A percentile compares a stretch with the other conserved stretches of the same genome.
These are phyloP conservation scores for Porcisia deanei DNA, from an alignment of 208 protist species.

Conservation along the genomic window DNA sequence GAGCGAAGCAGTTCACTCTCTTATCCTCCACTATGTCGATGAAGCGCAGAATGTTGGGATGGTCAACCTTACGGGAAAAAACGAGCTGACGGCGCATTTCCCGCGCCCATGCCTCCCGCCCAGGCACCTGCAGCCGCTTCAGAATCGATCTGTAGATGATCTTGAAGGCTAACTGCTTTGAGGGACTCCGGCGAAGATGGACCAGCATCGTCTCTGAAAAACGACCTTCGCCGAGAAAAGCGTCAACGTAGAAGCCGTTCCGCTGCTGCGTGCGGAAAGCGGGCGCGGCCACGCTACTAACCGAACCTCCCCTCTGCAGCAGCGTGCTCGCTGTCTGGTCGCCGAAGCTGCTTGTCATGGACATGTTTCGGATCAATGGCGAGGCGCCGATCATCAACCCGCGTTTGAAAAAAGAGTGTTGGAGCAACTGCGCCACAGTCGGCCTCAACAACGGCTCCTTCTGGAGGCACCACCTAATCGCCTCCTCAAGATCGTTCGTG, in stretches of 20 bases:
- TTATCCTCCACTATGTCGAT: conserved; percentile 77
- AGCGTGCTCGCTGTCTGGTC: conserved; percentile 24
- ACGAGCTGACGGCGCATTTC: conserved; percentile 43
- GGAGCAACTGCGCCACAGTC: conserved; percentile 51
- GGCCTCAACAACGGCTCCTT: conserved; percentile 58
- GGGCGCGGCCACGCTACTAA: conserved; percentile 24
- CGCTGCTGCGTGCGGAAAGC: conserved; percentile 31
- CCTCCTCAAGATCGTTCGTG: conserved; percentile 46
- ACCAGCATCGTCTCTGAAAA: conserved; percentile 69
- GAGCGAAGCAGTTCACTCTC: conserved; percentile 60
- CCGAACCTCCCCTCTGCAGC: conserved; percentile 22
- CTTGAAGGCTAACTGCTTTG: conserved; percentile 67
- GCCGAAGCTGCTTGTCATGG: conserved; percentile 24
- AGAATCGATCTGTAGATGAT: conserved; percentile 53
- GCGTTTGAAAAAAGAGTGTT: conserved; percentile 62
- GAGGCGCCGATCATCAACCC: conserved; percentile 14
- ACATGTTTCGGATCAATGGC: conserved; percentile 22
- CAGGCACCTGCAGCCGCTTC: conserved; percentile 30
- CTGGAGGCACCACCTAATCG: conserved; percentile 59
- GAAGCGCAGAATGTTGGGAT: conserved; percentile 67
- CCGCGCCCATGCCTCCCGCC: conserved; percentile 22
- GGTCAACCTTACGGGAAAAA: conserved; percentile 50
- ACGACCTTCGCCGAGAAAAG: conserved; percentile 46
- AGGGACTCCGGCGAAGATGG: conserved; percentile 45
- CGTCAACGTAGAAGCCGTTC: conserved; percentile 59